Percentiles rank a stretch among this genome's conserved stretches.
Conservation (phyloP, 192 early-diverging fungal genomes). For the Obelidium mucronatum region DNA sequence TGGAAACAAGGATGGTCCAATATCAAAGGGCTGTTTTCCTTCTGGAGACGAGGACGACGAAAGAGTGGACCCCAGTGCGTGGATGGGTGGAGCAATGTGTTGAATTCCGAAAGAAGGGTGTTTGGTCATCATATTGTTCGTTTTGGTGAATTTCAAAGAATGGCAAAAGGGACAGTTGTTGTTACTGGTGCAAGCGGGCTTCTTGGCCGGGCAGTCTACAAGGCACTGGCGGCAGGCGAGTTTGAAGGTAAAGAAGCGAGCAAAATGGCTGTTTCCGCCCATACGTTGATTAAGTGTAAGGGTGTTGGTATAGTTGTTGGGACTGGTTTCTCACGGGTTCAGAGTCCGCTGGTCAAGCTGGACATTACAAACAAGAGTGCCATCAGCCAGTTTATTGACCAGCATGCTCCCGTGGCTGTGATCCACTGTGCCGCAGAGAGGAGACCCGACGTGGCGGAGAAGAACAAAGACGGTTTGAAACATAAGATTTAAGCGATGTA, state of each 20-base stretch:
- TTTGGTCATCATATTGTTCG: too few relatives aligned
- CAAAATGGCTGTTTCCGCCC: background rate
- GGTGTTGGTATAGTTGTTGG: slow-evolving; percentile 67
- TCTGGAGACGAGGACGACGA: too few relatives aligned
- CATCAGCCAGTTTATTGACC: slow-evolving; percentile 58
- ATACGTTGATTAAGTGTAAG: background rate
- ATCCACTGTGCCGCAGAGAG: slow-evolving; percentile 90
- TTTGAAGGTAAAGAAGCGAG: slow-evolving; percentile 48
- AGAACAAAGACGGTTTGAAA: slow-evolving; percentile 60
- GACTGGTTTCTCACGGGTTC: slow-evolving; percentile 68
- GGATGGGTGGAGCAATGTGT: too few relatives aligned
- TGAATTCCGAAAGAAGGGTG: too few relatives aligned
- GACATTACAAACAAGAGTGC: slow-evolving; percentile 68
- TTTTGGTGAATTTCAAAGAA: too few relatives aligned
- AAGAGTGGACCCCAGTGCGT: too few relatives aligned
- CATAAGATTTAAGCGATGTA: slow-evolving; percentile 35
- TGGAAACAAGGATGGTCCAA: slow-evolving; percentile 20
- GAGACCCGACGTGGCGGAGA: slow-evolving; percentile 81
- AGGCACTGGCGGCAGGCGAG: slow-evolving; percentile 58
- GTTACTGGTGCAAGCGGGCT: slow-evolving; percentile 86
- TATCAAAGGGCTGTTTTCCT: too few relatives aligned
- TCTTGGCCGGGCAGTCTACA: slow-evolving; percentile 76
- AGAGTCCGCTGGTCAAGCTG: slow-evolving; percentile 62
- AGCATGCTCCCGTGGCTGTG: slow-evolving; percentile 69
- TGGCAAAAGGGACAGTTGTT: slow-evolving; percentile 56